phyloP scores from a whole-genome alignment of 768 basidiomycete species.

The Calvatia gigantea region DNA sequence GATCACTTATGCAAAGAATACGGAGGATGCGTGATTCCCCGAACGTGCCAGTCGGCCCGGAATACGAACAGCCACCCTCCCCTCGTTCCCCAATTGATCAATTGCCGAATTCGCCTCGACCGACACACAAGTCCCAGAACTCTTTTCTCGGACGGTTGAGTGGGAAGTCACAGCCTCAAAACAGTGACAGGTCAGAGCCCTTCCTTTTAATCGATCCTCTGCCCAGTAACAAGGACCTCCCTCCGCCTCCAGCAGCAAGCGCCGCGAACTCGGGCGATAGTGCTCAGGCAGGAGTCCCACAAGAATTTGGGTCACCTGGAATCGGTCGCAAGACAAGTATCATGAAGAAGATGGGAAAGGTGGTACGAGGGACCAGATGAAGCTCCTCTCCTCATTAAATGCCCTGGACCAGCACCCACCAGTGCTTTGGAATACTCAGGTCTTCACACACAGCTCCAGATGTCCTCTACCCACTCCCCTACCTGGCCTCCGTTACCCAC shows the following conservation, averaged over 20 bases:
- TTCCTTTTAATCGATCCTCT: conserved; percentile 66
- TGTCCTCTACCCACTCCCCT: neutral
- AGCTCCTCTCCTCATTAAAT: neutral
- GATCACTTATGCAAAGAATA: conserved; percentile 85
- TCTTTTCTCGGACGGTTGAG: conserved; percentile 77
- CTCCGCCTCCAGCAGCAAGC: conserved; percentile 38
- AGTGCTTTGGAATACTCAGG: conserved; percentile 1
- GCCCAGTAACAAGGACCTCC: conserved; percentile 44
- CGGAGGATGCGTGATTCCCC: conserved; percentile 85
- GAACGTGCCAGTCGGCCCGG: conserved; percentile 66
- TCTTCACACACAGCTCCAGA: neutral
- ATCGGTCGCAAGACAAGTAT: conserved; percentile 75
- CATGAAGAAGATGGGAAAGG: conserved; percentile 76
- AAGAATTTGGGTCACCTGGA: conserved; percentile 21
- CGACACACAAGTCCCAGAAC: conserved; percentile 70
- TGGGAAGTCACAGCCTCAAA: conserved; percentile 26
- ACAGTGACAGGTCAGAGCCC: conserved; percentile 43
- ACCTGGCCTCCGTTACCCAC: neutral
- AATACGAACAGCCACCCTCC: conserved; percentile 42
- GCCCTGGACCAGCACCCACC: conserved; percentile 1
- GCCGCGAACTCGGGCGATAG: conserved; percentile 52
- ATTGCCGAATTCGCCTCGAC: conserved; percentile 36
- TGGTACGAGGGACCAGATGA: conserved; percentile 54
- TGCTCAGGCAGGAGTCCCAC: conserved; percentile 28
- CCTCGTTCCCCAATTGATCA: conserved; percentile 41